phyloP scores from a whole-genome alignment of 371 early-diverging fungal genomes.

The Batkoa obscura region DNA sequence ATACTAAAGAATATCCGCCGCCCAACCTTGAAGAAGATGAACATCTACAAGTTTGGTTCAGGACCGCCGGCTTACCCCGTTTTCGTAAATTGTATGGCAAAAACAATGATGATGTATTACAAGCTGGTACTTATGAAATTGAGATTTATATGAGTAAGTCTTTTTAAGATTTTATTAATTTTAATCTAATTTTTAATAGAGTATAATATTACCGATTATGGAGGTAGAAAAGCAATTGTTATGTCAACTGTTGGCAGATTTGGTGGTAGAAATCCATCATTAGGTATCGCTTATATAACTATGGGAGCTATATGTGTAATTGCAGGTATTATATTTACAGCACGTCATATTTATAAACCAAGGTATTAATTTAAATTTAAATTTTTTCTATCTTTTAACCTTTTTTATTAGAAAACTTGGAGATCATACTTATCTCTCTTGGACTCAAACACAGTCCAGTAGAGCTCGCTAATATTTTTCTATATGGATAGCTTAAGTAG shows the following conservation, averaged over 20 bases:
- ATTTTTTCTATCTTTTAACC: conserved; percentile 8
- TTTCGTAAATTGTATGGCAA: conserved; percentile 92
- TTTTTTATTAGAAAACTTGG: conserved; percentile 53
- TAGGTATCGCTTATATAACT: conserved; percentile 85
- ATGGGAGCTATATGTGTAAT: conserved; percentile 72
- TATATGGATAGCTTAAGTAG: no score
- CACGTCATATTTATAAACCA: conserved; percentile 73
- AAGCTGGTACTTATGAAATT: conserved; percentile 41
- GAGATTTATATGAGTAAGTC: conserved; percentile 20
- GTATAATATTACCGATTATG: conserved; percentile 47
- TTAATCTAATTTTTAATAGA: not conserved
- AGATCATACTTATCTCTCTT: conserved; percentile 79
- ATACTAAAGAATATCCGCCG: conserved; percentile 33
- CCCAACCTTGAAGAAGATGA: conserved; percentile 41
- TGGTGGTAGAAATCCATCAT: conserved; percentile 86
- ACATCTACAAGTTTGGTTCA: conserved; percentile 97
- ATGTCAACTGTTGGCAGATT: conserved; percentile 75
- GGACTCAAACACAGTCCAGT: conserved; percentile 44
- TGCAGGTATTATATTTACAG: conserved; percentile 65
- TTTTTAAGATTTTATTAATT: not conserved
- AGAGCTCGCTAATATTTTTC: no score
- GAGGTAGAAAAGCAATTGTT: conserved; percentile 84
- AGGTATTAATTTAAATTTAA: conserved; percentile 28
- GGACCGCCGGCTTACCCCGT: conserved; percentile 83
- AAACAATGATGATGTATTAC: conserved; percentile 29